Evolutionary conservation across 768 basidiomycete species (phyloP).

Genomic region (Clavaria fumosa): DNA sequence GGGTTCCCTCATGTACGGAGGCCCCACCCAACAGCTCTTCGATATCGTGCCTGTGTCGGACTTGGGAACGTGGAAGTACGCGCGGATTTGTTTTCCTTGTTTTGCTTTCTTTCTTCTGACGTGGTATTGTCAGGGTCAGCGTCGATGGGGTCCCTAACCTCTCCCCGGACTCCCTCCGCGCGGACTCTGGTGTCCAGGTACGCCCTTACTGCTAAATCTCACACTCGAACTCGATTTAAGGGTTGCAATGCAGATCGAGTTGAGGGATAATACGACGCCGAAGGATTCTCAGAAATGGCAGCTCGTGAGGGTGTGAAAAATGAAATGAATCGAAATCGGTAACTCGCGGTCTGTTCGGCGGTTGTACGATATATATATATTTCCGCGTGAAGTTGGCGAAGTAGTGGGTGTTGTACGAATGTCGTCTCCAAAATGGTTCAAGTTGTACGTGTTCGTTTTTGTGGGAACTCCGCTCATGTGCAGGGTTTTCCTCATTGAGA

Average conservation of each 20-base stretch:
- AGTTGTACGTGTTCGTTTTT: too few relatives aligned
- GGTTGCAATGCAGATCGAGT: too few relatives aligned
- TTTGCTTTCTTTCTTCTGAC: background rate
- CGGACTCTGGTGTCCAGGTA: background rate
- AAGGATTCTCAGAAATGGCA: background rate
- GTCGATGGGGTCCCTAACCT: background rate
- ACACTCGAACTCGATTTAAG: background rate
- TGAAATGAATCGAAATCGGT: too few relatives aligned
- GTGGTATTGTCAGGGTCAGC: background rate
- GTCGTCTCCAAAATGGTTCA: too few relatives aligned
- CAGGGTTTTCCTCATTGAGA: too few relatives aligned
- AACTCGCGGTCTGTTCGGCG: too few relatives aligned
- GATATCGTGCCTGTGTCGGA: background rate
- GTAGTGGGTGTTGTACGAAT: too few relatives aligned
- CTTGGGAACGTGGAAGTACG: slow-evolving; percentile 1
- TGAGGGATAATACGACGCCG: too few relatives aligned
- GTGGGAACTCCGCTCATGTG: too few relatives aligned
- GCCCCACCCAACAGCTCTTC: background rate
- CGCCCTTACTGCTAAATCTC: background rate
- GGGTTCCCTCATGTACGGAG: background rate
- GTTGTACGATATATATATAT: too few relatives aligned
- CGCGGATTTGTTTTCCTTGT: background rate
- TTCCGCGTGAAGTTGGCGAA: too few relatives aligned
- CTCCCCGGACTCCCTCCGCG: background rate
- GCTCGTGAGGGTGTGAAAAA: background rate